Percentiles rank a stretch among this genome's conserved stretches.
Conservation (phyloP, 2,329 filamentous ascomycete species). For the Hypocreales sp. region DNA sequence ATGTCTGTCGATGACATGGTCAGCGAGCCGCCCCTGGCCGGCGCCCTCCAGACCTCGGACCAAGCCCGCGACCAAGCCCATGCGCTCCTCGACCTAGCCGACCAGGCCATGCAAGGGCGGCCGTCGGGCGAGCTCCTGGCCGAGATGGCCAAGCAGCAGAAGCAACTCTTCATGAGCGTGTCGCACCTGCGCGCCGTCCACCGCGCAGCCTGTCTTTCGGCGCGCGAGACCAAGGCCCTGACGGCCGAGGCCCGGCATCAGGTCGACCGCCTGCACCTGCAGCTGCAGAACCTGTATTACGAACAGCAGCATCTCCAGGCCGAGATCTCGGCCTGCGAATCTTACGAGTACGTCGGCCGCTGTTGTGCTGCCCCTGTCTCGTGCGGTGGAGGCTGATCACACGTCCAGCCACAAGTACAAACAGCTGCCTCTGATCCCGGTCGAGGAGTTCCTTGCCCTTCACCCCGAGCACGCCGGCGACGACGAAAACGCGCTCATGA, state of each 20-base stretch:
- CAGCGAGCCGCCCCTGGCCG: slow-evolving; percentile 36
- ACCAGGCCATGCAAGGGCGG: slow-evolving; percentile 26
- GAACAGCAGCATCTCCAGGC: slow-evolving; percentile 82
- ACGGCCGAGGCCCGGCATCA: slow-evolving; percentile 82
- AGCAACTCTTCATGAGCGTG: slow-evolving; percentile 63
- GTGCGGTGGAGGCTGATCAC: too few species aligned
- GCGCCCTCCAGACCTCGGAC: slow-evolving; percentile 57
- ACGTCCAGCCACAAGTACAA: slow-evolving; percentile 73
- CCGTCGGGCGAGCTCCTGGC: slow-evolving; percentile 32
- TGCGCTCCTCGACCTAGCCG: slow-evolving; percentile 40
- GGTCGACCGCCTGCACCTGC: slow-evolving; percentile 80
- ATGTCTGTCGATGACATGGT: slow-evolving; percentile 25
- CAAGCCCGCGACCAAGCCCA: slow-evolving; percentile 60
- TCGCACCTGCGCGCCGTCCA: slow-evolving; percentile 71
- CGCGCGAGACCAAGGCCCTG: slow-evolving; percentile 70
- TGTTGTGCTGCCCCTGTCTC: too few species aligned
- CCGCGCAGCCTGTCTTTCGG: slow-evolving; percentile 63
- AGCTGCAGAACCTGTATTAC: slow-evolving; percentile 92
- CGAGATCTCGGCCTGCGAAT: slow-evolving; percentile 82
- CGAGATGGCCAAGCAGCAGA: slow-evolving; percentile 60
- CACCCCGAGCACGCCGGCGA: slow-evolving; percentile 61
- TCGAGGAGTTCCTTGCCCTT: slow-evolving; percentile 63
- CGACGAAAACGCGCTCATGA: slow-evolving; percentile 71
- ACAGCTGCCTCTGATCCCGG: slow-evolving; percentile 68
- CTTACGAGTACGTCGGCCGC: slow-evolving; percentile 82